These are phyloP conservation scores for Pleurotus tuber-regium DNA, from an alignment of 768 basidiomycete genomes.

Conservation along the genomic window DNA sequence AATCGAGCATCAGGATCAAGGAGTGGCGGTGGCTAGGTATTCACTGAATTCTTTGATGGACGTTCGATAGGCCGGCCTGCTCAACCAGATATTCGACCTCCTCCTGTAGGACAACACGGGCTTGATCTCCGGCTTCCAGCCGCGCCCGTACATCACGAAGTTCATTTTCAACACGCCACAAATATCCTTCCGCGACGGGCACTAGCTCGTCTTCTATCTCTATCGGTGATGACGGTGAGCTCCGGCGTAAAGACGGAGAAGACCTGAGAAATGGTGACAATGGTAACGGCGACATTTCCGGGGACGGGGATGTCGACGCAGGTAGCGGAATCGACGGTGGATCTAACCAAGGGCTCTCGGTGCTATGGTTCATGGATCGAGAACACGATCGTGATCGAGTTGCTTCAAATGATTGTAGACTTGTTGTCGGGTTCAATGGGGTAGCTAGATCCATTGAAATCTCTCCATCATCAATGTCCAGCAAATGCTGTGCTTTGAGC, in stretches of 20 bases:
- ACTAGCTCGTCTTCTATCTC: no score
- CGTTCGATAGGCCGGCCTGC: neutral
- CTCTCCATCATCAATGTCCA: conserved; percentile 36
- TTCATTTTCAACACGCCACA: conserved; percentile 12
- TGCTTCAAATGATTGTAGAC: no score
- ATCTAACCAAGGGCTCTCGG: no score
- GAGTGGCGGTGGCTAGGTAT: no score
- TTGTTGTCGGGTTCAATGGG: conserved; percentile 40
- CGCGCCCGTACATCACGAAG: conserved; percentile 2
- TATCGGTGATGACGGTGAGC: neutral
- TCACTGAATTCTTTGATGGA: no score
- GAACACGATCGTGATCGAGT: no score
- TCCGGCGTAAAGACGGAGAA: conserved; percentile 9
- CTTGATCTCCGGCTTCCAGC: conserved; percentile 13
- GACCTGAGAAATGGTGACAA: conserved; percentile 15
- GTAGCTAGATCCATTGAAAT: conserved; percentile 53
- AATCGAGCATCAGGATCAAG: no score
- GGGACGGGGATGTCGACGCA: no score
- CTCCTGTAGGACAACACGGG: conserved; percentile 10
- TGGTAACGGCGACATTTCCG: no score
- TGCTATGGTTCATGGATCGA: conserved; percentile 13
- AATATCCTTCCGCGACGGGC: no score
- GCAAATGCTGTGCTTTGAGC: conserved; percentile 10
- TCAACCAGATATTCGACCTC: conserved; percentile 5
- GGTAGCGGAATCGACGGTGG: no score